Base-by-base conservation (phyloP, 192 early-diverging fungal species). In the Polychytrium aggregatum region DNA sequence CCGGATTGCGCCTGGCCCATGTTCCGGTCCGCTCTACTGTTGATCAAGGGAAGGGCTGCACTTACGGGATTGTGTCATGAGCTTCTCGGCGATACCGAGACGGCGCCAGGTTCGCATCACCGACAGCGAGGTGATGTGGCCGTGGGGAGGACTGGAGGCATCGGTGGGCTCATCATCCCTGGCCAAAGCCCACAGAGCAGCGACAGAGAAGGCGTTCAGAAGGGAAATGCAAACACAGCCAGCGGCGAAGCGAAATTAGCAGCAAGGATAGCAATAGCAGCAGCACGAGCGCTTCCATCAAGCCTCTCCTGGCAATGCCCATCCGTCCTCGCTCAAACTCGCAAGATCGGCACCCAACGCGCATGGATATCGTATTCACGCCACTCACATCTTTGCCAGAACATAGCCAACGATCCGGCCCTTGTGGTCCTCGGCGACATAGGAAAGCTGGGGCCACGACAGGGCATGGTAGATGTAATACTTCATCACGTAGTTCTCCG, bases 401-500 rank as follows among this genome's bases (percentile, higher is more conserved):
- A 98, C 96, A 63, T 98, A 98, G 44, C 96, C 96, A 16, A 98
- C 87, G 41, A 98, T 83, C 34, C 83, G 81, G 22, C 88, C 87
- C 52, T 88, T 82, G 42, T 82, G 76, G 62, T 94, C 84, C 67
- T 90, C 88, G 18, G 96, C 96, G 5, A 98, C 92, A 50, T 80
- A 92, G 28, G 89, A 92, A 9, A 98, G 79, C 65, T 93, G 89
- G 13, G 70, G 70, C 70, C 70, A 72, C 17, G 70, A 68, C 27
- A 60, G 33, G 6, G 63, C 46, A 41, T 72, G 70, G 56, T 72
- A 72, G 31, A 77, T 79, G 74, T 83, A 97, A 72, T 98, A 98
- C 67, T 98, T 98, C 86, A 98, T 92, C 60, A 90, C 87, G 66
- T 98, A 98, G 81, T 98, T 98, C 70, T 98, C 96, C 8, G 96